These are phyloP conservation scores for Candida saitoana DNA, from an alignment of 805 yeast genomes.

Conservation along the genomic window DNA sequence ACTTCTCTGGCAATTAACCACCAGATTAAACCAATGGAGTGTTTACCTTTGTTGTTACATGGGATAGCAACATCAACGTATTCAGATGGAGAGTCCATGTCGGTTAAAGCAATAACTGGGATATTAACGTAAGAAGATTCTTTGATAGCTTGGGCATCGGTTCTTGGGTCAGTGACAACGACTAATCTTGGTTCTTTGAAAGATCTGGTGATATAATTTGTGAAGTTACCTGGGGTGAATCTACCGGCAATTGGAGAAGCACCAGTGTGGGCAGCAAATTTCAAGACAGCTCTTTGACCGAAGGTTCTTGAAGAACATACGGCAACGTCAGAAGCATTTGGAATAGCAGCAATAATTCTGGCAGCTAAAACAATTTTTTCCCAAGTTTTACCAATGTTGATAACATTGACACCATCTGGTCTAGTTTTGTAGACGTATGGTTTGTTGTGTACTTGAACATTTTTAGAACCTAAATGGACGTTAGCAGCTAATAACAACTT, in stretches of 20 bases:
- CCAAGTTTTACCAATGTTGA: constrained; percentile 99
- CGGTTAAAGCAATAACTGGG: constrained; percentile 98
- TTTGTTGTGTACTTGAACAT: constrained; percentile 98
- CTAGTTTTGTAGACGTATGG: constrained; percentile 97
- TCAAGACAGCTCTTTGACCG: constrained; percentile 99
- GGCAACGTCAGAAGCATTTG: constrained; percentile 97
- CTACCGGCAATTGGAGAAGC: constrained; percentile 99
- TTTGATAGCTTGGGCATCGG: constrained; percentile 99
- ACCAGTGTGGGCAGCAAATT: constrained; percentile 99
- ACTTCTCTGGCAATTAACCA: constrained; percentile 99
- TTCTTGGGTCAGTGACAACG: constrained; percentile 99
- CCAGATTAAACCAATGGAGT: constrained; percentile 99
- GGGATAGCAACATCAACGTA: constrained; percentile 99
- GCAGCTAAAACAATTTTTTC: constrained; percentile 99
- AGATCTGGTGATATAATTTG: constrained; percentile 99
- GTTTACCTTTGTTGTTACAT: constrained; percentile 99
- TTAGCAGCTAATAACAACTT: constrained; percentile 99
- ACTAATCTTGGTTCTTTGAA: constrained; percentile 99
- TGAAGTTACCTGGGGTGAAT: constrained; percentile 99
- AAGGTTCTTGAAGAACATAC: constrained; percentile 98
- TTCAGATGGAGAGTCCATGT: constrained; percentile 98
- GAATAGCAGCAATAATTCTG: constrained; percentile 98
- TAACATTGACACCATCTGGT: constrained; percentile 98
- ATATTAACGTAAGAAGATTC: constrained; percentile 99
- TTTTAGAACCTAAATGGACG: constrained; percentile 99